Percentiles rank a stretch among this genome's conserved stretches.
These are phyloP conservation scores for Aurantiochytrium sp. DNA, from an alignment of 108 stramenopile species.

Conservation along the genomic window DNA sequence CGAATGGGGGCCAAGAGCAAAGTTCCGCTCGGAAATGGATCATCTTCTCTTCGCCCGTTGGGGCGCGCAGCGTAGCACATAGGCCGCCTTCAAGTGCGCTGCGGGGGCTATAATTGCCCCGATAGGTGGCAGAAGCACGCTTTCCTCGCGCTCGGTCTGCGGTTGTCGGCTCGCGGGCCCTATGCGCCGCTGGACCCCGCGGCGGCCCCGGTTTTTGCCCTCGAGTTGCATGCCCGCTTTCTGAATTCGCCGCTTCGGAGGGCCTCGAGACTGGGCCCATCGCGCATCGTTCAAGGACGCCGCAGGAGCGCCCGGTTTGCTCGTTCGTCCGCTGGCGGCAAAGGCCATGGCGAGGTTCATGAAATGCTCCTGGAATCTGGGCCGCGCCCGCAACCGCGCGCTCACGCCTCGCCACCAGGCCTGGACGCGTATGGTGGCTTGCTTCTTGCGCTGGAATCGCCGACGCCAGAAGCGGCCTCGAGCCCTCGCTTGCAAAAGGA, in stretches of 20 bases:
- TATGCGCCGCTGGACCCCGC: too few species aligned
- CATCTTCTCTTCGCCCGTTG: not conserved
- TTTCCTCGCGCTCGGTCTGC: conserved; percentile 4
- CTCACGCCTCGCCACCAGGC: not conserved
- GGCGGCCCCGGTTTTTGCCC: too few species aligned
- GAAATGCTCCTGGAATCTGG: not conserved
- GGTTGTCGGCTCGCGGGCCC: too few species aligned
- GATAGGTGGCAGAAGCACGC: not conserved
- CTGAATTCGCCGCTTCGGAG: too few species aligned
- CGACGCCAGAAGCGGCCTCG: not conserved
- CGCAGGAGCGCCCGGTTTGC: too few species aligned
- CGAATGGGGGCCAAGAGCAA: too few species aligned
- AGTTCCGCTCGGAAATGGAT: too few species aligned
- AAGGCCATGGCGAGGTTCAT: not conserved
- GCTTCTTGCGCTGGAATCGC: not conserved
- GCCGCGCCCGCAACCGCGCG: not conserved
- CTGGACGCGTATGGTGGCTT: not conserved
- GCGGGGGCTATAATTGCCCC: not conserved
- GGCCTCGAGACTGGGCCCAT: too few species aligned
- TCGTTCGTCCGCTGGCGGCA: not conserved
- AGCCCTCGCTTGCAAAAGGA: not conserved
- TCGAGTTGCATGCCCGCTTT: not conserved
- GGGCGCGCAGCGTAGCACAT: not conserved
- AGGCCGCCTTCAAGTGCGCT: not conserved
- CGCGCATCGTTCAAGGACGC: too few species aligned